Percentiles rank a stretch among this genome's conserved stretches.
phyloP scores from a whole-genome alignment of 306 rosid species.

The Pachyrhizus erosus region DNA sequence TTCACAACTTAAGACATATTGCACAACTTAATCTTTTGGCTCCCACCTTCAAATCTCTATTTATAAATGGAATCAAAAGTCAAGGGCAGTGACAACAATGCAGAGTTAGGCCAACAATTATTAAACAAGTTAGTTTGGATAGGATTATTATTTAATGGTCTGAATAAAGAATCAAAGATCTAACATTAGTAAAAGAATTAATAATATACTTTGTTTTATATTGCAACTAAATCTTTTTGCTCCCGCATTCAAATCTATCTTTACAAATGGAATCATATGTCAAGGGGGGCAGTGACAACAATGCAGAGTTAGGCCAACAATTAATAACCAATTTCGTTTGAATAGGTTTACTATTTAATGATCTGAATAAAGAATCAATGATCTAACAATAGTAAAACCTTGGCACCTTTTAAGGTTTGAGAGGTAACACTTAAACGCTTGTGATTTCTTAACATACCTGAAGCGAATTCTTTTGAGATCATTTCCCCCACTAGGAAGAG shows the following conservation, averaged over 20 bases:
- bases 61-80: neutral
- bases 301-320: neutral
- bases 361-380: neutral
- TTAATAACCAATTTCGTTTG: neutral
- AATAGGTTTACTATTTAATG: neutral
- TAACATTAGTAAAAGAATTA: neutral
- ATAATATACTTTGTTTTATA: neutral
- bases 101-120: neutral
- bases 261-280: neutral
- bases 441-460: constrained; percentile 54
- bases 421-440: neutral
- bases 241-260: neutral
- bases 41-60: neutral
- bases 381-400: constrained; percentile 9
- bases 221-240: neutral
- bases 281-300: neutral
- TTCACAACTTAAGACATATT: too few relatives aligned
- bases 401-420: neutral
- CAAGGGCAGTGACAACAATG: neutral
- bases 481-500: constrained; percentile 94
- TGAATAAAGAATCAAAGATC: constrained; percentile 4
- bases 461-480: constrained; percentile 89
- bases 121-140: neutral
- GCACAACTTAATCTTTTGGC: neutral
- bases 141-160: neutral